Percentiles rank a stretch among this genome's conserved stretches.
phyloP scores from a whole-genome alignment of 2,329 filamentous ascomycete species.

The Cordyceps tenuipes region DNA sequence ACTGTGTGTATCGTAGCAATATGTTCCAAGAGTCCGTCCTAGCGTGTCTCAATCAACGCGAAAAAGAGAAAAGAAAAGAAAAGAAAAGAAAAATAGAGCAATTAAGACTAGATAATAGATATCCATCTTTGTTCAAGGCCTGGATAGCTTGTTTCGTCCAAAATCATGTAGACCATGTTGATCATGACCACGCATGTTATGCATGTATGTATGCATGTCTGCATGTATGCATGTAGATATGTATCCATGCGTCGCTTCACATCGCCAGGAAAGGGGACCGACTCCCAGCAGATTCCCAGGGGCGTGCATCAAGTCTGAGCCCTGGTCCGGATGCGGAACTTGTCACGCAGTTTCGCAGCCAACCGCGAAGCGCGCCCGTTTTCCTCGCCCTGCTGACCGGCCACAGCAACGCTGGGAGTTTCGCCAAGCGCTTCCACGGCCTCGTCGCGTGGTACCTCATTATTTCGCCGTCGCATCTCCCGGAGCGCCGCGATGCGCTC shows the following conservation, averaged over 20 bases:
- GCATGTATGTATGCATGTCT: too few species aligned
- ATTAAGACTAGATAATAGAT: not conserved
- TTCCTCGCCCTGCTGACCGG: constrained; percentile 23
- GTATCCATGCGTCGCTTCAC: not conserved
- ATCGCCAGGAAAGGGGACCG: too few species aligned
- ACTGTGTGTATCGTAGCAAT: not conserved
- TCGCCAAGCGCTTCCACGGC: not conserved
- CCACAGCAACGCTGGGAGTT: constrained; percentile 12
- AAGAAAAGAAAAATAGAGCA: not conserved
- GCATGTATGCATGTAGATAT: too few species aligned
- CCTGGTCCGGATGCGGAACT: constrained; percentile 43
- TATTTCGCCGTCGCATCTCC: constrained; percentile 27
- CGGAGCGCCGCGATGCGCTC: constrained; percentile 55
- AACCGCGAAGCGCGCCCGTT: constrained; percentile 35
- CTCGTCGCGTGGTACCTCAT: constrained; percentile 3
- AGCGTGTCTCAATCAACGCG: not conserved
- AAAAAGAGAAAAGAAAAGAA: too few species aligned
- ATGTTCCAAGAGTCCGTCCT: not conserved
- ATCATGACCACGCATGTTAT: too few species aligned
- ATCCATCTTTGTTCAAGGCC: not conserved
- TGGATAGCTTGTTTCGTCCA: not conserved
- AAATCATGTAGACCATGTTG: not conserved
- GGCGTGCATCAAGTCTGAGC: constrained; percentile 24
- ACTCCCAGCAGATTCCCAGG: not conserved
- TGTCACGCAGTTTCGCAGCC: constrained; percentile 42